Base-by-base conservation (phyloP, 768 basidiomycete genomes). In the Naganishia vishniacii region DNA sequence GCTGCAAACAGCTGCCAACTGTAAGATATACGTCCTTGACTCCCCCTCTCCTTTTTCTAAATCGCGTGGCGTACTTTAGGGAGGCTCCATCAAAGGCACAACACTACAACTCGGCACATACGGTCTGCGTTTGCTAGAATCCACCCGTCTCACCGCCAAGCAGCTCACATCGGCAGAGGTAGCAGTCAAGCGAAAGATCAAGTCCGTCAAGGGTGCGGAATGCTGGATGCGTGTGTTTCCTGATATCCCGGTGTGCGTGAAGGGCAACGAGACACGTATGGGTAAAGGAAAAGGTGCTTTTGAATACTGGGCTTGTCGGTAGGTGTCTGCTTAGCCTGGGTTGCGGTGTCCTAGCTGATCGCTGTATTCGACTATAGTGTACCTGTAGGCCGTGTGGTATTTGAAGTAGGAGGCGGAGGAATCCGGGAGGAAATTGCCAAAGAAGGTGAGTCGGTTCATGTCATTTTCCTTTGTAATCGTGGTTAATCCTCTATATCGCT, bases 261-360 rank as follows among this genome's bases (percentile, higher is more conserved):
- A 99, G 84, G 94, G 95, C 60, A 98, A 95, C 71, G 93, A 98
- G 78, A 93, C 91, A 5, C 88, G 95, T 82, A 97, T 98, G 95
- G 95, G 95, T 56, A 98, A 98, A 79, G 95, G 95, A 65, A 99
- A 99, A 78, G 95, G 95, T 48, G 84, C 88, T 0, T 98, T 98
- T 71, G 95, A 98, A 74, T 97, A 83, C 75, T 99, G 95, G 95
- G 90, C 93, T 28, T 89, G 88, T 64, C 84, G 90, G 89, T 91
- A 70, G 61, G 84, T 73, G 0, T 31, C 11, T 3, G 20, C n/a
- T 13, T 23, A n/a, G 13, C 13, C 12, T 18, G 28, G 28, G 58
- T n/a, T 28, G 42, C 13, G n/a, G 25, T 45, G 20, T 34, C 26
- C 4, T 37, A 18, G 46, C 45, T 61, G 56, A 48, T 15, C 29